Evolutionary conservation across 2,329 filamentous ascomycete genomes (phyloP).

Genomic region (Cryphonectria radicalis): DNA sequence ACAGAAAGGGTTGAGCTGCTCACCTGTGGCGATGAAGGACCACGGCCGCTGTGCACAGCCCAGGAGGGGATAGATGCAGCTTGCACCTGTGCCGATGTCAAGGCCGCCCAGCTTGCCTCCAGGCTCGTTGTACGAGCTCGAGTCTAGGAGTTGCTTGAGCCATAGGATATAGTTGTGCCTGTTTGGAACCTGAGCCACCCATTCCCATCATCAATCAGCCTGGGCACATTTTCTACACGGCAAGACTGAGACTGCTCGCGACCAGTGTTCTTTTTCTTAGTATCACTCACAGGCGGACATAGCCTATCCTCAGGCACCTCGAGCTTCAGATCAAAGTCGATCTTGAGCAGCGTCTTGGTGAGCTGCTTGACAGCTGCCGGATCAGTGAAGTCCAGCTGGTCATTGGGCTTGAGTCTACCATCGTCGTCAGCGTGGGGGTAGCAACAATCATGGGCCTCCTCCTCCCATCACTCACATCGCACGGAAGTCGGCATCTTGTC

Average conservation of each 20-base stretch:
- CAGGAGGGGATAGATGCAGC: constrained; percentile 87
- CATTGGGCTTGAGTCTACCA: constrained; percentile 41
- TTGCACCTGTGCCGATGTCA: constrained; percentile 89
- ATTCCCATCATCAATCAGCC: constrained; percentile 16
- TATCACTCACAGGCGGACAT: constrained; percentile 75
- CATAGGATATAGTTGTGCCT: constrained; percentile 90
- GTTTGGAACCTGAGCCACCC: constrained; percentile 54
- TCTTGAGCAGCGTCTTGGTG: constrained; percentile 75
- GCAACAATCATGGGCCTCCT: background rate
- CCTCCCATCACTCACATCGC: constrained; percentile 41
- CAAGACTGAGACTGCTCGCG: background rate
- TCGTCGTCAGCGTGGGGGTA: constrained; percentile 10
- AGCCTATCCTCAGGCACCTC: constrained; percentile 77
- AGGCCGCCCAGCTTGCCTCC: constrained; percentile 66
- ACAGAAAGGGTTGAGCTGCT: background rate
- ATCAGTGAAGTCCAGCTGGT: constrained; percentile 79
- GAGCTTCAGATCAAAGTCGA: constrained; percentile 74
- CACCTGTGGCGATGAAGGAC: constrained; percentile 70
- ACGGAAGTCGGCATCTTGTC: constrained; percentile 47
- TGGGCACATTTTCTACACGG: background rate
- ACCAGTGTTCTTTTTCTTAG: background rate
- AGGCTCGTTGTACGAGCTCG: constrained; percentile 58
- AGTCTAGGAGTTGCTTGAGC: constrained; percentile 81
- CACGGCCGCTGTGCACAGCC: constrained; percentile 74
- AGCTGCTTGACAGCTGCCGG: constrained; percentile 77